Evolutionary conservation across 192 early-diverging fungal genomes (phyloP).

Genomic region (Coemansia sp.): DNA sequence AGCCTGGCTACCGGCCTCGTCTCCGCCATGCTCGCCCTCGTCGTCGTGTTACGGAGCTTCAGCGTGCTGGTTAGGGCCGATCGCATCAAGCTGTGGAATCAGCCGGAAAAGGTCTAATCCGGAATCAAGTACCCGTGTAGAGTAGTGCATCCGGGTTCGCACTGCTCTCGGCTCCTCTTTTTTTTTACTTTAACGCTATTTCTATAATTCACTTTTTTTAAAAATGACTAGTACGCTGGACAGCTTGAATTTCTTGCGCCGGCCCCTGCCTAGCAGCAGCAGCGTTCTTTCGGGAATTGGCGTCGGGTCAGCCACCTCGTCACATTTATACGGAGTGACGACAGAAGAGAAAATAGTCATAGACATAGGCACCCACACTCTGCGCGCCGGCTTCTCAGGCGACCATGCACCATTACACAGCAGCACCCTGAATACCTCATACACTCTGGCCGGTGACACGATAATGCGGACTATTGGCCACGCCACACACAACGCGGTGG

Average conservation of each 20-base stretch:
- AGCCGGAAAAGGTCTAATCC: background rate
- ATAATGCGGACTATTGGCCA: background rate
- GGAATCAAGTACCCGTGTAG: background rate
- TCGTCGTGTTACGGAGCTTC: slow-evolving; percentile 37
- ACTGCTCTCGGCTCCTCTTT: background rate
- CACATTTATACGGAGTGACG: slow-evolving; percentile 22
- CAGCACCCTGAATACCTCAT: slow-evolving; percentile 8
- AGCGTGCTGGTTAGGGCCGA: slow-evolving; percentile 39
- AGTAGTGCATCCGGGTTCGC: background rate
- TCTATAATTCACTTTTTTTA: background rate
- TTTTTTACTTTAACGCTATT: background rate
- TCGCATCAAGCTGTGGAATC: slow-evolving; percentile 18
- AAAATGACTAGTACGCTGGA: slow-evolving; percentile 1
- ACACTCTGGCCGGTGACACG: background rate
- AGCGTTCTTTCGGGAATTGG: background rate
- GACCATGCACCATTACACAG: slow-evolving; percentile 75
- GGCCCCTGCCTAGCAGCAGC: background rate
- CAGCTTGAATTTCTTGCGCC: slow-evolving; percentile 1
- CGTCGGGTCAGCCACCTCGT: background rate
- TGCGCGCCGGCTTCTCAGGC: slow-evolving; percentile 86
- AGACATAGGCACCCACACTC: slow-evolving; percentile 78
- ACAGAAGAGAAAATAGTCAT: slow-evolving; percentile 85
- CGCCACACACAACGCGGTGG: background rate
- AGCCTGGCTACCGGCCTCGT: slow-evolving; percentile 37
- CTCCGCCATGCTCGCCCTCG: slow-evolving; percentile 43